Evolutionary conservation across 129 eudicot species (phyloP).

Genomic region (Saussurea involucrata): DNA sequence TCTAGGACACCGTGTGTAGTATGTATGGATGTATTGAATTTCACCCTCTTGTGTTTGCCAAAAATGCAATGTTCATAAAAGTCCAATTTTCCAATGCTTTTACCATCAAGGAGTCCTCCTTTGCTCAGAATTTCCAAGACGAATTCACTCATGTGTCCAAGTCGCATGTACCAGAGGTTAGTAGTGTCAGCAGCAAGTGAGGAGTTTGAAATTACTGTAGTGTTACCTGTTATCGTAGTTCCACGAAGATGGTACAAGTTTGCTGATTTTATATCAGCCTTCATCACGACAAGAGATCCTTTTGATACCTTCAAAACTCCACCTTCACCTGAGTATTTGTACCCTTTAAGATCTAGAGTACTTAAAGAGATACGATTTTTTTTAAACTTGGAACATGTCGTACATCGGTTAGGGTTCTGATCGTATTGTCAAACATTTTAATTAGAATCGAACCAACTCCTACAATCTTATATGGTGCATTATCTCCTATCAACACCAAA

Average conservation of each 20-base stretch:
- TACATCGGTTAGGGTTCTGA: not conserved
- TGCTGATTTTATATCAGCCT: not conserved
- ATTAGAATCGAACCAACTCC: constrained; percentile 12
- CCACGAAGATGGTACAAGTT: constrained; percentile 6
- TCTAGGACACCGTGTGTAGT: not conserved
- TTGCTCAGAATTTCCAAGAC: constrained; percentile 6
- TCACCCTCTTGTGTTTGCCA: constrained; percentile 22
- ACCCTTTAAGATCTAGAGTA: constrained; percentile 15
- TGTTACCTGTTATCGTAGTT: constrained; percentile 5
- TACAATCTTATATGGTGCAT: constrained; percentile 4
- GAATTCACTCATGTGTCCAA: constrained; percentile 24
- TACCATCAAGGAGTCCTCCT: not conserved
- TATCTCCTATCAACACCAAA: constrained; percentile 1
- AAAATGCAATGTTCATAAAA: constrained; percentile 27
- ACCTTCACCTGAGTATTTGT: not conserved
- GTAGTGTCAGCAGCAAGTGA: not conserved
- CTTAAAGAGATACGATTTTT: constrained; percentile 4
- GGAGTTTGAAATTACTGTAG: not conserved
- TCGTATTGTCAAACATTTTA: constrained; percentile 11
- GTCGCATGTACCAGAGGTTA: constrained; percentile 23
- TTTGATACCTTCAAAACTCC: constrained; percentile 9
- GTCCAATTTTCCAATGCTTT: not conserved
- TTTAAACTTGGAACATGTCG: constrained; percentile 12
- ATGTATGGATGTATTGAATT: not conserved
- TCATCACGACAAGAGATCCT: constrained; percentile 12